Base-by-base conservation (phyloP, 2,329 filamentous ascomycete species). In the Stagonosporopsis chrysanthemi region DNA sequence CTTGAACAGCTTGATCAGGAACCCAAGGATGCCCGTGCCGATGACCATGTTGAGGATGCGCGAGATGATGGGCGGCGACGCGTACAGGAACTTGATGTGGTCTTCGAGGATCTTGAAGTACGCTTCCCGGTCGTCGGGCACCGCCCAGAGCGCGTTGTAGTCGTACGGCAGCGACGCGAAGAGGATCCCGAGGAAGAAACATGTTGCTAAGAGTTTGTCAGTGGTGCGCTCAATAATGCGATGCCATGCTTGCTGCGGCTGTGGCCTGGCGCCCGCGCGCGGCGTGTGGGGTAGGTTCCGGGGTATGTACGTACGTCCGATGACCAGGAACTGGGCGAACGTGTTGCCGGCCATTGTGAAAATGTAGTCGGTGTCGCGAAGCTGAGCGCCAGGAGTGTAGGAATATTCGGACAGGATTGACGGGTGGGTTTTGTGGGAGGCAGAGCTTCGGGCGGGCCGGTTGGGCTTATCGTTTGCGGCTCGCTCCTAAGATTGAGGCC, bases 151-250 rank as follows among this genome's bases (percentile, higher is more conserved):
- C 62, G 95, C 88, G 58, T 91, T 90, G 81, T 92, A 95, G 83
- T 96, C 95, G 83, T 98, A 99, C 60, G 95, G 93, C 79, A 98
- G 96, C 62, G 89, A 88, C 69, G 92, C 92, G 85, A 98, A 99
- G 78, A 99, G 89, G 77, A 98, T 92, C 69, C 95, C 95, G 64
- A 99, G 90, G 86, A 98, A 97, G 86, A 99, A 99, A 78, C 91
- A 97, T 65, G 90, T 92, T 59, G 81, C 81, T 83, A 65, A 63
- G 42, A 35, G 4, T 29, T 50, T 54, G 49, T 60, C 22, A 56
- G 54, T 61, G 26, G 12, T 9, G 44, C 14, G 29, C 5, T 33
- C 5, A 3, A n/a, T 7, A 11, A 4, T 31, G 29, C 29, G 29
- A 3, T 31, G 29, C 29, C 1, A 14, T 9, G 29, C 29, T 6